Evolutionary conservation across 345 rosid genomes (phyloP).

Genomic region (Lenwebbia sp.): DNA sequence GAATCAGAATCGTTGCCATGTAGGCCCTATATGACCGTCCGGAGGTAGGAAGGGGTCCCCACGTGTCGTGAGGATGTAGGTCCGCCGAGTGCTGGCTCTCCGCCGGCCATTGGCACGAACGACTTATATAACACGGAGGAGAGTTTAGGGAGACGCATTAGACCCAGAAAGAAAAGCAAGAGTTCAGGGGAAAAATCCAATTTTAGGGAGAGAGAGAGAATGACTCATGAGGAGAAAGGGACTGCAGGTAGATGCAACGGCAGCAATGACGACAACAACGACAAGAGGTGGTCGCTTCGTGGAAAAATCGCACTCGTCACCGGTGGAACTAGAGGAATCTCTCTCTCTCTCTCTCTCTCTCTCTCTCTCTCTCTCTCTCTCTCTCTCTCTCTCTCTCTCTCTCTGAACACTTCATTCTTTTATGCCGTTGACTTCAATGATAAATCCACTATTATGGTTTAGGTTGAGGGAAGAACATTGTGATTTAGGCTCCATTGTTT

Average conservation of each 20-base stretch:
- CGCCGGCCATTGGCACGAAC: neutral
- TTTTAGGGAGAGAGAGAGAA: neutral
- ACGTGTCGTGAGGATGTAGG: too few species aligned
- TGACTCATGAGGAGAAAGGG: neutral
- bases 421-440: neutral
- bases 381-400: constrained; percentile 8
- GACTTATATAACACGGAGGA: neutral
- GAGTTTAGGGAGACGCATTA: neutral
- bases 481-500: neutral
- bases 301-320: constrained; percentile 38
- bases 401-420: neutral
- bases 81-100: too few species aligned
- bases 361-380: constrained; percentile 1
- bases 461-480: neutral
- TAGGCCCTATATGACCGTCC: too few species aligned
- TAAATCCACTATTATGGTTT: neutral
- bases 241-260: neutral
- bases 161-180: neutral
- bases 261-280: neutral
- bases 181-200: neutral
- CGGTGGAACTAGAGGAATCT: constrained; percentile 31
- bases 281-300: constrained; percentile 1
- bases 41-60: too few species aligned
- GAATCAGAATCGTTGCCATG: too few species aligned
- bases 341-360: constrained; percentile 6